Conservation (phyloP, 2,329 filamentous ascomycete species). For the Pseudogymnoascus sp. region DNA sequence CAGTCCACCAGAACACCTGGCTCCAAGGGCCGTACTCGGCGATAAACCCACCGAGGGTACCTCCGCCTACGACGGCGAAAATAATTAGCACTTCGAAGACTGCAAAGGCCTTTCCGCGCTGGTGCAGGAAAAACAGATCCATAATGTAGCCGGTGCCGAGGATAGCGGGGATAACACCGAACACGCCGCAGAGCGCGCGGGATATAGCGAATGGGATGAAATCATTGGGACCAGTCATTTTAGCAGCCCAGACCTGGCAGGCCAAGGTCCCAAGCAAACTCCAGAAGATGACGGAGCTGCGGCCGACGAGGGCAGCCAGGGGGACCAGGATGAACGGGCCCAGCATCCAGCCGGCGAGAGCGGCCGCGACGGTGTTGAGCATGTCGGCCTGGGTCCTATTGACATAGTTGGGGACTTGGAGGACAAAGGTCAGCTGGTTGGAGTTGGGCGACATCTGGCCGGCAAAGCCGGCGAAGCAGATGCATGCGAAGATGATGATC, state of each 20-base stretch:
- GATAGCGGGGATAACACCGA: slow-evolving; percentile 33
- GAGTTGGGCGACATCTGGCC: slow-evolving; percentile 30
- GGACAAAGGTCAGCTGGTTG: slow-evolving; percentile 30
- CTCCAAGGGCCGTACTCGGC: slow-evolving; percentile 31
- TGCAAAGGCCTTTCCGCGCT: slow-evolving; percentile 35
- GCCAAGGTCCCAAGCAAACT: slow-evolving; percentile 30
- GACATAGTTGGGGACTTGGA: slow-evolving; percentile 31
- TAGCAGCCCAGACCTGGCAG: slow-evolving; percentile 33
- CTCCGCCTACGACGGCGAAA: slow-evolving; percentile 31
- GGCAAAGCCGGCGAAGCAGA: slow-evolving; percentile 32
- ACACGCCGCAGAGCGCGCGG: slow-evolving; percentile 34
- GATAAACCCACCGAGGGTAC: slow-evolving; percentile 36
- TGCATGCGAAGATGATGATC: slow-evolving; percentile 26
- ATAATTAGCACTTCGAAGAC: slow-evolving; percentile 31
- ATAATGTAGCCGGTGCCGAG: slow-evolving; percentile 35
- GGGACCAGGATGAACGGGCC: slow-evolving; percentile 35
- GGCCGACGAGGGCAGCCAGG: slow-evolving; percentile 30
- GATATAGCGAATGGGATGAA: slow-evolving; percentile 34
- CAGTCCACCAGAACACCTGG: slow-evolving; percentile 38
- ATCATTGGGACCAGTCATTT: slow-evolving; percentile 30
- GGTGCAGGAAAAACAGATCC: slow-evolving; percentile 38
- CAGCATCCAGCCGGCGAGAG: slow-evolving; percentile 33
- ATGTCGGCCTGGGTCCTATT: slow-evolving; percentile 18
- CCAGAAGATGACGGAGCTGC: slow-evolving; percentile 35
- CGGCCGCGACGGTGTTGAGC: slow-evolving; percentile 29